Percentiles rank a stretch among this genome's conserved stretches.
phyloP scores from a whole-genome alignment of 352 stramenopile species.

The Thalassiosira ordinaria region DNA sequence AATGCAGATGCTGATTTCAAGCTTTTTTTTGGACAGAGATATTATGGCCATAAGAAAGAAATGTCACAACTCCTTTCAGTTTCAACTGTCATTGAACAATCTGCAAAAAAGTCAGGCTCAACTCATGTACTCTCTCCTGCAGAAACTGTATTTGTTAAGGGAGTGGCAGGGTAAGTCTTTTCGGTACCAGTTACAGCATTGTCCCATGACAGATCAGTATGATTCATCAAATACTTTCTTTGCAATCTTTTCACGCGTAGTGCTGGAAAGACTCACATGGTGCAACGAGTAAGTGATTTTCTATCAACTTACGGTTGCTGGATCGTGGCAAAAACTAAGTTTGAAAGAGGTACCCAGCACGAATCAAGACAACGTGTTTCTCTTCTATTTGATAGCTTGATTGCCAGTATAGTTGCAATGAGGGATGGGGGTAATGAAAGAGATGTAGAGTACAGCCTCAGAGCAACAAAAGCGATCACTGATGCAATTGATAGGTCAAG shows the following conservation, averaged over 20 bases:
- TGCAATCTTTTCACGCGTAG: too few relatives aligned
- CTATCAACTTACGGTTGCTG: background rate
- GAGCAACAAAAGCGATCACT: background rate
- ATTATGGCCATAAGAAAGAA: conserved; percentile 6
- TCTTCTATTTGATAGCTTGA: background rate
- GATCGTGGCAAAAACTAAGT: conserved; percentile 1
- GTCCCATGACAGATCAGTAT: too few relatives aligned
- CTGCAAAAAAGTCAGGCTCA: too few relatives aligned
- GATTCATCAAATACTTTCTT: too few relatives aligned
- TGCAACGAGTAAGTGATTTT: background rate
- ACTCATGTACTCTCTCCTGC: too few relatives aligned
- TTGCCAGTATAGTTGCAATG: background rate
- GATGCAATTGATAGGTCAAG: background rate
- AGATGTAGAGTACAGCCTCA: background rate
- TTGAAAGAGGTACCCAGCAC: background rate
- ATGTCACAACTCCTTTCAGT: background rate
- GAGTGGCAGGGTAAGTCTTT: background rate
- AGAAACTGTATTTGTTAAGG: background rate
- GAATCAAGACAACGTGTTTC: background rate
- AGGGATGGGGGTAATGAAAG: background rate
- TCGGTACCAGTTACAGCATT: too few relatives aligned
- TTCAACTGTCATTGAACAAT: background rate
- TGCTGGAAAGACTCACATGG: conserved; percentile 3
- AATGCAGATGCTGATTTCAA: background rate
- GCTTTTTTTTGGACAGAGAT: background rate